These are phyloP conservation scores for Curvularia sp. DNA, from an alignment of 2,329 filamentous ascomycete species.

Conservation along the genomic window DNA sequence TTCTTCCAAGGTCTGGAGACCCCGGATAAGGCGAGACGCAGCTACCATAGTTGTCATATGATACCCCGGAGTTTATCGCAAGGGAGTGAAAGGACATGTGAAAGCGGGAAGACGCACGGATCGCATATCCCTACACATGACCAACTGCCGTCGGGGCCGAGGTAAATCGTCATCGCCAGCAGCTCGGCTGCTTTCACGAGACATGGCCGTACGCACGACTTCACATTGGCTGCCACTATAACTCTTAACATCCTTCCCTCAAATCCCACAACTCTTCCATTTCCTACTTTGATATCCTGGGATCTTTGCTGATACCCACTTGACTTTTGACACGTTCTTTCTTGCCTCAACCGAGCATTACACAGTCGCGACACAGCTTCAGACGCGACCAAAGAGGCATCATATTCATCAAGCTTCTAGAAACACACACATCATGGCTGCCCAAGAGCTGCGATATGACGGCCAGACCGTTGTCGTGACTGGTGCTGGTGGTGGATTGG, in stretches of 20 bases:
- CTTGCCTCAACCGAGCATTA: constrained; percentile 13
- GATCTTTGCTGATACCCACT: constrained; percentile 31
- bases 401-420: not conserved
- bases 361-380: constrained; percentile 11
- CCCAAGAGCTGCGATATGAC: constrained; percentile 74
- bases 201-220: constrained; percentile 20
- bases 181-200: constrained; percentile 24
- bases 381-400: constrained; percentile 14
- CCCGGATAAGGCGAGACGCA: not conserved
- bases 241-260: constrained; percentile 13
- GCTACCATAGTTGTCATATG: constrained; percentile 6
- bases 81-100: constrained; percentile 10
- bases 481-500: constrained; percentile 81
- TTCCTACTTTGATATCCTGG: constrained; percentile 12
- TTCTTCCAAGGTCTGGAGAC: not conserved
- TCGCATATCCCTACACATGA: constrained; percentile 20
- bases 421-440: constrained; percentile 40
- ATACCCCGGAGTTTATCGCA: constrained; percentile 5
- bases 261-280: constrained; percentile 7
- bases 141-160: constrained; percentile 23
- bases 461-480: constrained; percentile 89
- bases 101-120: constrained; percentile 16
- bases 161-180: constrained; percentile 19
- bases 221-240: constrained; percentile 6
- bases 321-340: constrained; percentile 6